Conservation (phyloP, 2,329 filamentous ascomycete genomes). For the Ceratocystis diversiconidia region DNA sequence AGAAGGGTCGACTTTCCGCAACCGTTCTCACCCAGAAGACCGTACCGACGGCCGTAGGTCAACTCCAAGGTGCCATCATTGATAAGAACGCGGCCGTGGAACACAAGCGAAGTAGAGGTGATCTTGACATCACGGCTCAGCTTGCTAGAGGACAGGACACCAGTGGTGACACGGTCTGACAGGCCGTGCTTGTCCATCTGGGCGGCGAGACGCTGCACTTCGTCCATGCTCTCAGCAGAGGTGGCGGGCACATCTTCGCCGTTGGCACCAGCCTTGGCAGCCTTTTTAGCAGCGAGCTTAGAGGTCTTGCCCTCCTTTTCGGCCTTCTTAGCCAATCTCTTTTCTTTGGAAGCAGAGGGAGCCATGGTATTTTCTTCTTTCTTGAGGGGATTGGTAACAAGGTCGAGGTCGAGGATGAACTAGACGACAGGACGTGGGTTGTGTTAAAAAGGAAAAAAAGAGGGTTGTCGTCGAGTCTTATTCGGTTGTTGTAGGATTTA, state of each 20-base stretch:
- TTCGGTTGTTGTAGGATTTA: constrained; percentile 6
- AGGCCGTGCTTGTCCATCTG: constrained; percentile 95
- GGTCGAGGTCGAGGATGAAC: constrained; percentile 3
- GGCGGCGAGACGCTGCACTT: constrained; percentile 72
- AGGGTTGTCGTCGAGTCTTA: constrained; percentile 7
- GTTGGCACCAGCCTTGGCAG: constrained; percentile 51
- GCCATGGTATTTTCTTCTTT: constrained; percentile 34
- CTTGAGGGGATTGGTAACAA: constrained; percentile 18
- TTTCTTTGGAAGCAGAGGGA: constrained; percentile 55
- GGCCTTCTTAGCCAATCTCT: constrained; percentile 57
- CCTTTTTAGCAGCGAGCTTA: constrained; percentile 49
- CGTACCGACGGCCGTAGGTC: constrained; percentile 83
- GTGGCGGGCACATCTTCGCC: constrained; percentile 62
- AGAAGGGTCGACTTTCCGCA: constrained; percentile 97
- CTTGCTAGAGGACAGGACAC: constrained; percentile 75
- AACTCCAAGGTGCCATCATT: constrained; percentile 88
- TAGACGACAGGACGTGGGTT: constrained; percentile 18
- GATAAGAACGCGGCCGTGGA: constrained; percentile 94
- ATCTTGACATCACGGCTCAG: constrained; percentile 94
- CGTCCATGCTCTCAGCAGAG: constrained; percentile 56
- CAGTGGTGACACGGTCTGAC: constrained; percentile 94
- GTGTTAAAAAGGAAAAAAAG: constrained; percentile 16
- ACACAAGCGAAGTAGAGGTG: constrained; percentile 80
- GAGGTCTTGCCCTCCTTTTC: constrained; percentile 64
- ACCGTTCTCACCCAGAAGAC: constrained; percentile 93